Evolutionary conservation across 2,329 filamentous ascomycete species (phyloP), one percentile per base, ranked within the genome.

Genomic region (Tolypocladium guangdongense): DNA sequence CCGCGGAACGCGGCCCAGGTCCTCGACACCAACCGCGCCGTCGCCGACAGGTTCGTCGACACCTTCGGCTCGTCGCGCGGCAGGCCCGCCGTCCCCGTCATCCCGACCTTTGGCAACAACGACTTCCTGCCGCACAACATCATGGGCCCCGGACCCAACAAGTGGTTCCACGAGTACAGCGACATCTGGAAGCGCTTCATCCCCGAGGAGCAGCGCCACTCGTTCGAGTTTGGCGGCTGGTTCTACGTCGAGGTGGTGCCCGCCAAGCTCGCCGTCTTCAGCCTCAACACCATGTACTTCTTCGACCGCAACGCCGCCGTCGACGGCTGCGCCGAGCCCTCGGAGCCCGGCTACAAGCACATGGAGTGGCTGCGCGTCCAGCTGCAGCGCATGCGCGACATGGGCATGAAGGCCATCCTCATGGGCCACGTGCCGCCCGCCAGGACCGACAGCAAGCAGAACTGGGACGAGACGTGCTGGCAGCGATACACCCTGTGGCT

Each of bases 111-210:
- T 60, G 93, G 93, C 56, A 99, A 99, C 73, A 99, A 99, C 70
- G 93, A 99, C 64, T 91, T 99, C 55, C 82, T 96, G 56, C 93
- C 93, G 1, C 93, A 99, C 72, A 99, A 99, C 64, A 95, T 97
- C 64, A 84, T 99, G 67, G 75, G 83, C 43, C 77, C 82, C 1
- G 93, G 92, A 0, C 93, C 93, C 18, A 96, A 96, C 63, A 80
- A 80, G 58, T 96, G 92, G 85, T 87, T 95, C 0, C 80, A 80
- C 55, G 78, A 78, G 48, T 96, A 93, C 62, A 74, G 82, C 30
- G 77, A 86, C 24, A 82, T 97, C 24, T 99, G 93, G 93, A 72
- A 74, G 49, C 78, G 78, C 38, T 95, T 97, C 66, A 95, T 99
- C 56, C 93, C 93, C 1, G 90, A 96, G 71, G 87, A 84, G 60